Evolutionary conservation across 176 grass and related monocot species (phyloP).

Genomic region (Lolium perenne): DNA sequence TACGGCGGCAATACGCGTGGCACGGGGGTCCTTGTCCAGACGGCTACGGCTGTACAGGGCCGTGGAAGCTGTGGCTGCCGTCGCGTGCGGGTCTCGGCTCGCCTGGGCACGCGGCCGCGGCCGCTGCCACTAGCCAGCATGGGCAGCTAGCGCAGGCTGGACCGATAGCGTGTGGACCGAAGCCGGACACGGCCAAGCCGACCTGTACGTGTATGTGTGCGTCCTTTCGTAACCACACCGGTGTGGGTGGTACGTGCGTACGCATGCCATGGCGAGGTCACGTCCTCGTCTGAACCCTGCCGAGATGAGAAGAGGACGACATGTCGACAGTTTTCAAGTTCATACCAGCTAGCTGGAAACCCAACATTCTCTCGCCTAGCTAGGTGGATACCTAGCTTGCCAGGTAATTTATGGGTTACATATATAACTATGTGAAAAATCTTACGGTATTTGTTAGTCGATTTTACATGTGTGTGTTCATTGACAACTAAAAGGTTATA

Average conservation of each 20-base stretch:
- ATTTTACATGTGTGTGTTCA: too few relatives aligned
- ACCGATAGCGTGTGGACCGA: slow-evolving; percentile 26
- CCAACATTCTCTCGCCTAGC: not conserved
- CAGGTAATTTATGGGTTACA: too few relatives aligned
- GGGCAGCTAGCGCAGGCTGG: slow-evolving; percentile 6
- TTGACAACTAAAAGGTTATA: too few relatives aligned
- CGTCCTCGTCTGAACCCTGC: not conserved
- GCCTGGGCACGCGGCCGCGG: slow-evolving; percentile 20
- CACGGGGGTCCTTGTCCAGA: not conserved
- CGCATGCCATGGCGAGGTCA: not conserved
- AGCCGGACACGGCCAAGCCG: slow-evolving; percentile 14
- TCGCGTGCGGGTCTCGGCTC: slow-evolving; percentile 35
- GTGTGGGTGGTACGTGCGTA: slow-evolving; percentile 3
- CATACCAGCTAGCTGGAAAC: not conserved
- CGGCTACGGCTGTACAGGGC: not conserved
- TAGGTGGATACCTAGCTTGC: not conserved
- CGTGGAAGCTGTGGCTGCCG: not conserved
- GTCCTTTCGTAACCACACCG: too few relatives aligned
- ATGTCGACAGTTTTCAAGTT: not conserved
- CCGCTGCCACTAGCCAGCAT: slow-evolving; percentile 2
- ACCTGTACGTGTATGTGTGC: not conserved
- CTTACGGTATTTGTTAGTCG: too few relatives aligned
- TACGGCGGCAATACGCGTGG: not conserved
- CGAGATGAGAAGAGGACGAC: not conserved
- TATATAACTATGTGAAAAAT: too few relatives aligned